Evolutionary conservation across 2,329 filamentous ascomycete genomes (phyloP).

Genomic region (Talaromyces sp.): DNA sequence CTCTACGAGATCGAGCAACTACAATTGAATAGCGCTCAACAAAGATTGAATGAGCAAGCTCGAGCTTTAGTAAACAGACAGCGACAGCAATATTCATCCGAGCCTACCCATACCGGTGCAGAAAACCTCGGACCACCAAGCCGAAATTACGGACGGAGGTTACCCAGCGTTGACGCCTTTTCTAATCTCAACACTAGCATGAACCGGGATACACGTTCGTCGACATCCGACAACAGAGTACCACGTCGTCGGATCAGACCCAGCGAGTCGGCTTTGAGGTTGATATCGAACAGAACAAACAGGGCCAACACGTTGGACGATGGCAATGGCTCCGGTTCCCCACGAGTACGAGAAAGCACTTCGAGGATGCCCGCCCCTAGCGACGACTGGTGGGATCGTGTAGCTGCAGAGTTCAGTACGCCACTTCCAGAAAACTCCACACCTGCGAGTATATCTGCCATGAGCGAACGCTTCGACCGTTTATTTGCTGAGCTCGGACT

Average conservation of each 20-base stretch:
- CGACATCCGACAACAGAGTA: conserved; percentile 21
- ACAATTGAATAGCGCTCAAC: conserved; percentile 26
- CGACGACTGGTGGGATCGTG: conserved; percentile 1
- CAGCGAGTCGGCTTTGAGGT: conserved; percentile 23
- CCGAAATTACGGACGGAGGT: conserved; percentile 7
- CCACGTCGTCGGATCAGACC: conserved; percentile 26
- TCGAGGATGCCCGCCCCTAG: conserved; percentile 18
- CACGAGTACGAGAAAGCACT: conserved; percentile 23
- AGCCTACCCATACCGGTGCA: not conserved
- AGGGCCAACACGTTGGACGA: conserved; percentile 8
- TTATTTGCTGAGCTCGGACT: not conserved
- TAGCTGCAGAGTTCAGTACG: not conserved
- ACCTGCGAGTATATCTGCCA: not conserved
- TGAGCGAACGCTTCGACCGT: conserved; percentile 1
- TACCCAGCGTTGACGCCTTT: not conserved
- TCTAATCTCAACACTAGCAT: not conserved
- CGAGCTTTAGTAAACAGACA: conserved; percentile 24
- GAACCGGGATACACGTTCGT: conserved; percentile 22
- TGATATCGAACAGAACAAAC: conserved; percentile 8
- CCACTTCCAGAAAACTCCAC: not conserved
- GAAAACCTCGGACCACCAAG: conserved; percentile 16
- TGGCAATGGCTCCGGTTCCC: conserved; percentile 13
- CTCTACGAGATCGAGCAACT: conserved; percentile 39
- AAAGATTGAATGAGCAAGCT: conserved; percentile 27
- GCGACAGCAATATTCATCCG: not conserved